Percentiles rank a stretch among this genome's conserved stretches.
These are phyloP conservation scores for Astragalus membranaceus DNA, from an alignment of 306 rosid genomes.

Conservation along the genomic window DNA sequence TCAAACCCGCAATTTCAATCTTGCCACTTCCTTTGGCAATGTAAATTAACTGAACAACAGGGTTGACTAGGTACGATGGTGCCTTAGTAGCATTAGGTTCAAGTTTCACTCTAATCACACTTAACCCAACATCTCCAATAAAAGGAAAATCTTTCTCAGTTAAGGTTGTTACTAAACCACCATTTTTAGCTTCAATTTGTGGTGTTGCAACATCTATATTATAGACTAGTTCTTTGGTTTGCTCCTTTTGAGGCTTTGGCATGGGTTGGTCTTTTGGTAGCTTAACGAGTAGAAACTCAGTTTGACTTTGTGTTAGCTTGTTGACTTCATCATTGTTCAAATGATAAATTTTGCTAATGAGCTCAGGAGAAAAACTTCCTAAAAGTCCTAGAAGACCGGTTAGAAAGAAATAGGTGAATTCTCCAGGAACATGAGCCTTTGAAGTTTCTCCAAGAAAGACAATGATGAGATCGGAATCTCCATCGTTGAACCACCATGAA, in stretches of 20 bases:
- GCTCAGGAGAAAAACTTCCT: slow-evolving; percentile 39
- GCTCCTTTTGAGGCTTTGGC: slow-evolving; percentile 31
- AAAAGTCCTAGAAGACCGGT: slow-evolving; percentile 36
- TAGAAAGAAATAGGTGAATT: slow-evolving; percentile 41
- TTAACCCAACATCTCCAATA: slow-evolving; percentile 40
- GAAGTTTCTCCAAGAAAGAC: slow-evolving; percentile 47
- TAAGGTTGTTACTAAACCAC: slow-evolving; percentile 26
- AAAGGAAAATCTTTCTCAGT: slow-evolving; percentile 34
- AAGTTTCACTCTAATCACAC: slow-evolving; percentile 34
- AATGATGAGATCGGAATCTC: slow-evolving; percentile 33
- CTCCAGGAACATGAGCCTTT: slow-evolving; percentile 32
- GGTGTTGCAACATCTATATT: slow-evolving; percentile 25
- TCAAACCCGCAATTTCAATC: slow-evolving; percentile 43
- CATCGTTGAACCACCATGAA: slow-evolving; percentile 80
- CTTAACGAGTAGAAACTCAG: slow-evolving; percentile 26
- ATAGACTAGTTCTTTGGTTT: slow-evolving; percentile 24
- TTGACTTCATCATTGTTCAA: slow-evolving; percentile 23
- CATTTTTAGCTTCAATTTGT: slow-evolving; percentile 1
- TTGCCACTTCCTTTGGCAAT: slow-evolving; percentile 42
- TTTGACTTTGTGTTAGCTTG: slow-evolving; percentile 42
- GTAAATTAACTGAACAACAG: slow-evolving; percentile 37
- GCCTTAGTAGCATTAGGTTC: slow-evolving; percentile 31
- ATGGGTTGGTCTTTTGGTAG: slow-evolving; percentile 18
- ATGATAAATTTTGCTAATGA: slow-evolving; percentile 23
- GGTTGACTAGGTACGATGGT: slow-evolving; percentile 27